Conservation (phyloP, 2,329 filamentous ascomycete species). For the Phialocephala sp. region DNA sequence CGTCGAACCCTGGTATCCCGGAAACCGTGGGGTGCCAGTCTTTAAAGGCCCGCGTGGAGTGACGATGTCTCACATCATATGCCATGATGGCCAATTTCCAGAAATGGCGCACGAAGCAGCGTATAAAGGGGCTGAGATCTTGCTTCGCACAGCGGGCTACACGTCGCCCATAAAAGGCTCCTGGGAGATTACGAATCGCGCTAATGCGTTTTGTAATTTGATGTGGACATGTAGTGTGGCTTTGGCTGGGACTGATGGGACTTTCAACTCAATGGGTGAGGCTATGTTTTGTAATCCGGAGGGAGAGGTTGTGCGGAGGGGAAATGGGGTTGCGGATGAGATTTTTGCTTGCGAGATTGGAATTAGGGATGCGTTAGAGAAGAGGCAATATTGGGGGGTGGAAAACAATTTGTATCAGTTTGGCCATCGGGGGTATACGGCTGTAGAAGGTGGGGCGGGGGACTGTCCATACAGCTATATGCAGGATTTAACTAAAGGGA, state of each 20-base stretch:
- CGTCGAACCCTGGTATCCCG: slow-evolving; percentile 20
- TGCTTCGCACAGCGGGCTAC: slow-evolving; percentile 20
- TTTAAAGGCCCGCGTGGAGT: slow-evolving; percentile 18
- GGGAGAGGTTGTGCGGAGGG: slow-evolving; percentile 15
- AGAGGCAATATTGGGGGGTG: slow-evolving; percentile 15
- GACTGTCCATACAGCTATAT: slow-evolving; percentile 21
- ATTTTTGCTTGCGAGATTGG: slow-evolving; percentile 18
- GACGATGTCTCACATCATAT: slow-evolving; percentile 19
- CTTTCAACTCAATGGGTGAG: slow-evolving; percentile 13
- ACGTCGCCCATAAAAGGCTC: slow-evolving; percentile 15
- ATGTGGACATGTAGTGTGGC: slow-evolving; percentile 20
- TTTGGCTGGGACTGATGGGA: slow-evolving; percentile 16
- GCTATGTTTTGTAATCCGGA: slow-evolving; percentile 20
- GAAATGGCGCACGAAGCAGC: slow-evolving; percentile 19
- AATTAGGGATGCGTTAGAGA: slow-evolving; percentile 4
- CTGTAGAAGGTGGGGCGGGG: slow-evolving; percentile 14
- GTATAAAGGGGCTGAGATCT: slow-evolving; percentile 15
- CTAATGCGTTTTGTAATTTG: slow-evolving; percentile 18
- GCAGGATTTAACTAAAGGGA: slow-evolving; percentile 11
- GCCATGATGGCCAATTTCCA: slow-evolving; percentile 20
- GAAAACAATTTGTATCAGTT: slow-evolving; percentile 20
- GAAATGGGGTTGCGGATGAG: slow-evolving; percentile 14
- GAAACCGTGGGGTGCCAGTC: slow-evolving; percentile 16
- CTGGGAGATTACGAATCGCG: slow-evolving; percentile 21
- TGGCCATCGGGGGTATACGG: slow-evolving; percentile 18